Evolutionary conservation across 176 grass and related monocot species (phyloP).

Genomic region (Saccharum spontaneum): DNA sequence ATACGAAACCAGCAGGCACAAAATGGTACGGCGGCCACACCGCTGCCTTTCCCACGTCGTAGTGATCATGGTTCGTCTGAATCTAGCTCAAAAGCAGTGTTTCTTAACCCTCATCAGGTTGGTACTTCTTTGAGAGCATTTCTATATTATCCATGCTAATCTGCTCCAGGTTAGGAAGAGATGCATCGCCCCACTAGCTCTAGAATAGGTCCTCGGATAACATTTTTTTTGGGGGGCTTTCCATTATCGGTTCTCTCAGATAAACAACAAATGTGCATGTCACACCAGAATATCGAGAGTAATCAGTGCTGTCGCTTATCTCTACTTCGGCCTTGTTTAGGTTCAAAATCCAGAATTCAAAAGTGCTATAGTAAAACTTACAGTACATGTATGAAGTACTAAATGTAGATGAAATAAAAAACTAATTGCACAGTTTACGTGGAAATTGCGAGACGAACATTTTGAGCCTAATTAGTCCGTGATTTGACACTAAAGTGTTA

Average conservation of each 20-base stretch:
- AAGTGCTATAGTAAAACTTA: no score
- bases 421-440: no score
- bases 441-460: no score
- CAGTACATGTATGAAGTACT: no score
- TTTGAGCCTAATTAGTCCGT: no score
- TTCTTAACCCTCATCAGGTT: not conserved
- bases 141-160: conserved; percentile 2
- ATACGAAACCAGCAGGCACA: not conserved
- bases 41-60: not conserved
- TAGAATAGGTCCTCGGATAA: not conserved
- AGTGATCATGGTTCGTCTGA: not conserved
- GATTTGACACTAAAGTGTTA: no score
- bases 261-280: not conserved
- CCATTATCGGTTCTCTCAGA: not conserved
- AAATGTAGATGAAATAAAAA: no score
- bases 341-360: no score
- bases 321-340: no score
- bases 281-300: not conserved
- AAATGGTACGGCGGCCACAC: not conserved
- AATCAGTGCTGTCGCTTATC: no score
- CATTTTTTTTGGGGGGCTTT: not conserved
- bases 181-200: not conserved
- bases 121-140: not conserved
- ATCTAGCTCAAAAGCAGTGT: not conserved
- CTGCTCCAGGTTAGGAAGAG: not conserved